Evolutionary conservation across 2,329 filamentous ascomycete species (phyloP), one percentile per base, ranked within the genome.

Genomic region (Colletotrichum sp.): DNA sequence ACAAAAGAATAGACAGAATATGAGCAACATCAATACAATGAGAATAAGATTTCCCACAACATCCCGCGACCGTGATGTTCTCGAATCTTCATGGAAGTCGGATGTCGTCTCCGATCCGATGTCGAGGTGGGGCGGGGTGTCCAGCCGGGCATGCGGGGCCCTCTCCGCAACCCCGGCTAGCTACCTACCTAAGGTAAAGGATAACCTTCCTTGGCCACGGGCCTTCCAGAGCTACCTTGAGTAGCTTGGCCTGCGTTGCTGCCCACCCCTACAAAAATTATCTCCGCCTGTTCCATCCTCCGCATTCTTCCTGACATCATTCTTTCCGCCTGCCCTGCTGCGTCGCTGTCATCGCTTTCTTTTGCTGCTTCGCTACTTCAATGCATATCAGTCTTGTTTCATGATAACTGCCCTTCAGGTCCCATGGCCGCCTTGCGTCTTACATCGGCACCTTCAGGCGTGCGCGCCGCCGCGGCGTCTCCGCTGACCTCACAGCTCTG

Each of bases 371-470:
- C 67, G 8, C 8, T 24, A 66, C 15, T 24, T 32, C 60, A 65
- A 74, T 74, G 70, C 48, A 57, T 60, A n/a, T 15, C 16, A 59
- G 5, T 39, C 15, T 34, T 43, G 13, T 30, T 76, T 61, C 36
- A 76, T 61, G 71, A 74, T 64, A 28, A 43, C 30, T 30, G 30
- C 57, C 43, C 13, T 32, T n/a, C n/a, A 67, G 69, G 43, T 69
- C 36, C 59, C 65, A 74, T 74, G 70, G 70, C 71, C 74, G 65
- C 70, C 55, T 63, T 69, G 65, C 74, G 74, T 70, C 74, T 76
- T 15, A 59, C 64, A 10, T 48, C 64, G 28, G 36, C 74, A 28
- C 32, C 74, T 43, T 28, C 34, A 39, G 64, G 70, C 65, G 64
- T 61, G 26, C 74, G 74, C 64, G 64, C 71, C 63, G 70, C 59